Evolutionary conservation across 768 basidiomycete genomes (phyloP), one percentile per base, ranked within the genome.

Genomic region (Kwoniella europaea): DNA sequence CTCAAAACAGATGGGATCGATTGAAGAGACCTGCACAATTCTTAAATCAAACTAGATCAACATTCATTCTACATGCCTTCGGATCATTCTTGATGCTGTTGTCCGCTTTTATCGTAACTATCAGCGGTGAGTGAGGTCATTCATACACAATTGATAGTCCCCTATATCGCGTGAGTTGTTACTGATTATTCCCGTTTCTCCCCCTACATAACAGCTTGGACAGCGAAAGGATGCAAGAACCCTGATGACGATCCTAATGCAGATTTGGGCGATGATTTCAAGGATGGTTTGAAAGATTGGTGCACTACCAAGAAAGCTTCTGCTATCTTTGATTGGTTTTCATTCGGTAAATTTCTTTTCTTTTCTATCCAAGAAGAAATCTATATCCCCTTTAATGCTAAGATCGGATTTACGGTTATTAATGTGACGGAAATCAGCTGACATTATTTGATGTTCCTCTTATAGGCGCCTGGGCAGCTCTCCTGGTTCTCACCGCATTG

Each of bases 291-390:
- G 2, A 84, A 87, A 3, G 89, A 91, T 0, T 97, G 92, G 92
- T 98, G 94, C 84, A 89, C 86, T 73, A 95, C 94, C 7, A 98
- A 97, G 85, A 94, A 93, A 77, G 94, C 94, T 2, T 92, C 88
- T 0, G 89, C 89, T 4, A 88, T 95, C 57, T 97, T 98, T 84
- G 91, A 94, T 81, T 96, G 74, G 74, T 66, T 73, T 27, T 46
- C 88, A 1, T 92, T 92, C 65, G 86, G 92, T 92, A 74, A 58
- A 89, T 63, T 9, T 18, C 15, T 29, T 6, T 35, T 35, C 35
- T 35, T 44, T 44, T 22, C 44, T 22, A 20, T 44, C 15, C 35
- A 35, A 35, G 35, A 35, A 35, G 35, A 35, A 35, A 35, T 4
- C 35, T 35, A 35, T 35, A 35, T 35, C 35, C 7, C 35, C 7